A percentile compares a stretch with the other conserved stretches of the same genome.
These are phyloP conservation scores for Mucor lusitanicus DNA, from an alignment of 371 early-diverging fungal species.

Conservation along the genomic window DNA sequence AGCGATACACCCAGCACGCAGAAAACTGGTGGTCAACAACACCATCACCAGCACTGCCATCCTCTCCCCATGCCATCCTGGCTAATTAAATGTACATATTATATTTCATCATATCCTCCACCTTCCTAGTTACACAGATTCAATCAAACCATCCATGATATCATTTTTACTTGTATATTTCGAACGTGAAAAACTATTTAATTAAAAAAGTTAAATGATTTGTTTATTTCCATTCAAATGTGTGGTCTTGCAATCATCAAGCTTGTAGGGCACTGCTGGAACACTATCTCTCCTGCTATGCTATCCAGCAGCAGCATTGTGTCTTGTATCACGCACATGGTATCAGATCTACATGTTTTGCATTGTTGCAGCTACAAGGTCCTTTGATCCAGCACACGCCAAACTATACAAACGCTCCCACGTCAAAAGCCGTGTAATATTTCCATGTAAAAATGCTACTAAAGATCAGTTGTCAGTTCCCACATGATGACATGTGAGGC, in stretches of 20 bases:
- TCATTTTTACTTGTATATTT: neutral
- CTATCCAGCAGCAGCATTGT: neutral
- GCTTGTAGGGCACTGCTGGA: too few species aligned
- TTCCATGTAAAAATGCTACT: too few species aligned
- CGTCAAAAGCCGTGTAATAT: too few species aligned
- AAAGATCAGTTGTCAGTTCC: too few species aligned
- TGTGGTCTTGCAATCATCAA: neutral
- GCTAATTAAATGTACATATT: constrained; percentile 2
- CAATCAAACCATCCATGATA: neutral
- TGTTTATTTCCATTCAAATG: neutral
- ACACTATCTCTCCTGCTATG: too few species aligned
- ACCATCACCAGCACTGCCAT: neutral
- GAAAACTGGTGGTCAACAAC: constrained; percentile 14
- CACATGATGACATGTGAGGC: too few species aligned
- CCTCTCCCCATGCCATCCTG: neutral
- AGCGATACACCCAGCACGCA: constrained; percentile 2
- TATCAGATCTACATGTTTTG: neutral
- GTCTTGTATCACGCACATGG: neutral
- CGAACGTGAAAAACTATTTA: neutral
- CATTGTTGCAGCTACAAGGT: neutral
- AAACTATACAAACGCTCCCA: too few species aligned
- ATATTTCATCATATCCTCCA: neutral
- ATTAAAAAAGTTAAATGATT: neutral
- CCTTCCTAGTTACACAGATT: neutral
- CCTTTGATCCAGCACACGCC: too few species aligned